Conservation (phyloP, 805 yeast genomes). For the Osmozyma mogii region DNA sequence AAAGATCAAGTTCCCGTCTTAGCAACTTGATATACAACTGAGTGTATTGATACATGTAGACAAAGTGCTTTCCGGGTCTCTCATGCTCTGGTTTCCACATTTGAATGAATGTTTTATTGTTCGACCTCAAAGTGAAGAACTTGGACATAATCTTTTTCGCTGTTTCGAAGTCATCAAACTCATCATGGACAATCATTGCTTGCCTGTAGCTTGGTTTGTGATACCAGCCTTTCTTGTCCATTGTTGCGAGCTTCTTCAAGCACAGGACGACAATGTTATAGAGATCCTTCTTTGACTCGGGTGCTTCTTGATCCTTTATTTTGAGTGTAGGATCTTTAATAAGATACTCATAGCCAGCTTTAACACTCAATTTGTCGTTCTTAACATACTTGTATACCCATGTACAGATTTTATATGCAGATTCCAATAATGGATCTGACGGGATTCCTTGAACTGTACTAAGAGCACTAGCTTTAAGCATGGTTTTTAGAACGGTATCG, state of each 20-base stretch:
- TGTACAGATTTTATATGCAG: conserved; percentile 63
- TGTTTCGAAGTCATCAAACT: conserved; percentile 39
- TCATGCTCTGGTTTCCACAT: conserved; percentile 94
- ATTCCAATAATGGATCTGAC: conserved; percentile 62
- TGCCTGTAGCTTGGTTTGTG: conserved; percentile 74
- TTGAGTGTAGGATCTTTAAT: conserved; percentile 22
- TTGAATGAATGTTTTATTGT: conserved; percentile 63
- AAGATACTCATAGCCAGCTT: conserved; percentile 33
- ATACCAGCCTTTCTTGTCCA: conserved; percentile 87
- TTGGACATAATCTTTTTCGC: conserved; percentile 61
- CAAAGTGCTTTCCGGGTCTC: conserved; percentile 88
- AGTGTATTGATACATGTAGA: conserved; percentile 65
- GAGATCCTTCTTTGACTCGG: conserved; percentile 25
- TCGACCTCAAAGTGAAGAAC: conserved; percentile 57
- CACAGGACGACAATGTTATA: conserved; percentile 35
- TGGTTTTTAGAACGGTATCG: conserved; percentile 27
- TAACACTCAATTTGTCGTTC: conserved; percentile 22
- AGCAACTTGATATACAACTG: conserved; percentile 53
- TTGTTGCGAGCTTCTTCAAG: conserved; percentile 38
- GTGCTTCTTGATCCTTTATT: no score
- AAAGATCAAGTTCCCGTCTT: conserved; percentile 45
- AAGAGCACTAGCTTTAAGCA: conserved; percentile 37
- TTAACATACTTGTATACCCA: conserved; percentile 49
- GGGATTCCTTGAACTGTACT: conserved; percentile 31
- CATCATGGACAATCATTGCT: conserved; percentile 53